A percentile compares a stretch with the other conserved stretches of the same genome.
These are phyloP conservation scores for Staphylotrichum longicolle DNA, from an alignment of 495 filamentous ascomycete genomes.

Conservation along the genomic window DNA sequence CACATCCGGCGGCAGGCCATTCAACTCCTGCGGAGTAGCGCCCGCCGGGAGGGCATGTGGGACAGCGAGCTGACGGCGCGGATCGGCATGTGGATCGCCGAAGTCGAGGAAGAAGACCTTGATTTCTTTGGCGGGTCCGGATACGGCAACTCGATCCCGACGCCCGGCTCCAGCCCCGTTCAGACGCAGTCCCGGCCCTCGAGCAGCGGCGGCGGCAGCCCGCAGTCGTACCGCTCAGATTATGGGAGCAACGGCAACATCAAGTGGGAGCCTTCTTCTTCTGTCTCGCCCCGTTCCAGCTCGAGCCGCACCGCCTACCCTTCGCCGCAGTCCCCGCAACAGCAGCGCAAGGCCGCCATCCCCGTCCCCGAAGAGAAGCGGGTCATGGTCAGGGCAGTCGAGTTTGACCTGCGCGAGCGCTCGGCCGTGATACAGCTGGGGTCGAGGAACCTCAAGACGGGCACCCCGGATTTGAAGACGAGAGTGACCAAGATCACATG, in stretches of 20 bases:
- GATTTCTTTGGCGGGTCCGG: constrained; percentile 7
- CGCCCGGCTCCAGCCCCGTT: constrained; percentile 33
- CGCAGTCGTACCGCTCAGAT: neutral
- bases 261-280: constrained; percentile 1
- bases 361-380: constrained; percentile 51
- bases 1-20: constrained; percentile 55
- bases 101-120: constrained; percentile 51
- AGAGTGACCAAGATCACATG: constrained; percentile 45
- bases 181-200: constrained; percentile 34
- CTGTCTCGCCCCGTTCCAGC: constrained; percentile 21
- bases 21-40: constrained; percentile 49
- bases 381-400: constrained; percentile 54
- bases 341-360: constrained; percentile 18
- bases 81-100: constrained; percentile 54
- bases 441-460: constrained; percentile 48
- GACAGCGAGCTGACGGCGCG: constrained; percentile 56
- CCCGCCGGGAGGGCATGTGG: constrained; percentile 62
- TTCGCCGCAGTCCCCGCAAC: neutral
- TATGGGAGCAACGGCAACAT: constrained; percentile 8
- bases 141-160: constrained; percentile 12
- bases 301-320: constrained; percentile 17
- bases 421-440: constrained; percentile 50
- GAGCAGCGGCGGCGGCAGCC: constrained; percentile 24
- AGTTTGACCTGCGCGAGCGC: constrained; percentile 51
- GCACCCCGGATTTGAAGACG: constrained; percentile 45